These are phyloP conservation scores for Plasmodium blacklocki DNA, from an alignment of 169 alveolate species.

Conservation along the genomic window DNA sequence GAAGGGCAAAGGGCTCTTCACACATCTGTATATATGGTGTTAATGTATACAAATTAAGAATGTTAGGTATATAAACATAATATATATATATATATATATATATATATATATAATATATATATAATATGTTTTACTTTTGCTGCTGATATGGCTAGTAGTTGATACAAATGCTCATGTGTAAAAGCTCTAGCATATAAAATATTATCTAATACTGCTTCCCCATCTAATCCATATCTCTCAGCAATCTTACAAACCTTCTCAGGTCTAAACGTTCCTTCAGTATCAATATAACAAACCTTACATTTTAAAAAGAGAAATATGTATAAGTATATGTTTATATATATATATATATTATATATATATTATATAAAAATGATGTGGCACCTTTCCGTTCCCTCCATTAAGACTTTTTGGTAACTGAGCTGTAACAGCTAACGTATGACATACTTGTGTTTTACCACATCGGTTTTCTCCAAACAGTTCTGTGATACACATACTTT, in stretches of 20 bases:
- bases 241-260: slow-evolving; percentile 94
- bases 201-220: slow-evolving; percentile 95
- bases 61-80: background rate
- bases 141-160: slow-evolving; percentile 67
- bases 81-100: background rate
- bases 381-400: slow-evolving; percentile 93
- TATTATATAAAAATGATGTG: background rate
- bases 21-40: slow-evolving; percentile 48
- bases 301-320: background rate
- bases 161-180: slow-evolving; percentile 84
- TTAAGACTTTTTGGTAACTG: slow-evolving; percentile 92
- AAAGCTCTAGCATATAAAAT: slow-evolving; percentile 97
- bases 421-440: slow-evolving; percentile 93
- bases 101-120: background rate
- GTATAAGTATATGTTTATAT: background rate
- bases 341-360: slow-evolving; percentile 7
- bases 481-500: slow-evolving; percentile 95
- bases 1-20: slow-evolving; percentile 94
- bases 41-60: background rate
- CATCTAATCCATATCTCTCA: slow-evolving; percentile 88
- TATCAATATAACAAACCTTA: slow-evolving; percentile 97
- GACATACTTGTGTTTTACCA: slow-evolving; percentile 97
- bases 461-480: slow-evolving; percentile 97
- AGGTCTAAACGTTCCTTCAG: slow-evolving; percentile 99
- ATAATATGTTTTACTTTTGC: slow-evolving; percentile 65